Conservation (phyloP, 2,329 filamentous ascomycete genomes). For the Massarina eburnea region DNA sequence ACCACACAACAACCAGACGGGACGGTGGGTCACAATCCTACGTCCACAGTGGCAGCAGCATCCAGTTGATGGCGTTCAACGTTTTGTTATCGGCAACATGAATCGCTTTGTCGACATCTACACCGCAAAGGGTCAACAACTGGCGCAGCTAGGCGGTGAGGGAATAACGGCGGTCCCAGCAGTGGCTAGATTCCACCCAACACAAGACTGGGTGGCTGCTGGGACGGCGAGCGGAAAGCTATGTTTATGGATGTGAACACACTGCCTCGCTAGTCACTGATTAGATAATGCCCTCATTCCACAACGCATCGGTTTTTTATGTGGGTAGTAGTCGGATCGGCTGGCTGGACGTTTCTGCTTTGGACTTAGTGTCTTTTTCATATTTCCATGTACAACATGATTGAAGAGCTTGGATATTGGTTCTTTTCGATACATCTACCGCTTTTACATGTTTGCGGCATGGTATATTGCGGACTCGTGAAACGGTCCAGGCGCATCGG, state of each 20-base stretch:
- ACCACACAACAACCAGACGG: conserved; percentile 92
- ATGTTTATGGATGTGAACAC: conserved; percentile 82
- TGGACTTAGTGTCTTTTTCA: too few relatives aligned
- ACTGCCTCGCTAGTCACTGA: too few relatives aligned
- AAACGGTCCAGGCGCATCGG: too few relatives aligned
- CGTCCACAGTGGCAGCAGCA: conserved; percentile 86
- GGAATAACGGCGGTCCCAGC: conserved; percentile 94
- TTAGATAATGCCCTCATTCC: too few relatives aligned
- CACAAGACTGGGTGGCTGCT: conserved; percentile 85
- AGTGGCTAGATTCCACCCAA: conserved; percentile 87
- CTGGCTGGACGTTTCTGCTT: too few relatives aligned
- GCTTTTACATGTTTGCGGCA: too few relatives aligned
- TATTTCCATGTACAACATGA: too few relatives aligned
- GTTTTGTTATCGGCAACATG: conserved; percentile 95
- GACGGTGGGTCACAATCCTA: conserved; percentile 86
- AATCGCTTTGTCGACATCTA: conserved; percentile 95
- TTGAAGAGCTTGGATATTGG: too few relatives aligned
- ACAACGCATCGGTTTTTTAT: too few relatives aligned
- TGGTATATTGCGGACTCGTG: too few relatives aligned
- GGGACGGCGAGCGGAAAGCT: conserved; percentile 91
- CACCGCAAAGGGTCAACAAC: conserved; percentile 76
- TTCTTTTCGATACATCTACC: too few relatives aligned
- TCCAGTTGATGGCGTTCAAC: conserved; percentile 77
- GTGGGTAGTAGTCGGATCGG: too few relatives aligned
- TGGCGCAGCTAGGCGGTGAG: conserved; percentile 85